These are phyloP conservation scores for Mycena galopus DNA, from an alignment of 768 basidiomycete species.

Conservation along the genomic window DNA sequence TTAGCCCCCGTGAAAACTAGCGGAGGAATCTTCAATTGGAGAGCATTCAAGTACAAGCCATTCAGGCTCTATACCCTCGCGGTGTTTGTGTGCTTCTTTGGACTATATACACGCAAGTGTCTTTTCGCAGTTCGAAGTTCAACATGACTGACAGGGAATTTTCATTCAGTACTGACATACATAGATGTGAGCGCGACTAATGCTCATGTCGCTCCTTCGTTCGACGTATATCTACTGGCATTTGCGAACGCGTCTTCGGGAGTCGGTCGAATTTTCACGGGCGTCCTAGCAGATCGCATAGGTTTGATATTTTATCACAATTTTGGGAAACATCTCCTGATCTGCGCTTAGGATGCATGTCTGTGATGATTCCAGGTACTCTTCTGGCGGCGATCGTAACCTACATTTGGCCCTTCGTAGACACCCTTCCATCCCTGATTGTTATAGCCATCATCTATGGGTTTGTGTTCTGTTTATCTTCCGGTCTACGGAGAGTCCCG, in stretches of 20 bases:
- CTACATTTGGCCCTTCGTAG: slow-evolving; percentile 78
- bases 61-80: slow-evolving; percentile 73
- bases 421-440: slow-evolving; percentile 58
- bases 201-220: slow-evolving; percentile 61
- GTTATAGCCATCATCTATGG: slow-evolving; percentile 74
- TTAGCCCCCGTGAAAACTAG: slow-evolving; percentile 65
- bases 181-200: slow-evolving; percentile 68
- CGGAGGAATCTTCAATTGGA: slow-evolving; percentile 71
- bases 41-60: slow-evolving; percentile 63
- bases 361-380: slow-evolving; percentile 76
- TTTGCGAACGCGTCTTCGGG: slow-evolving; percentile 77
- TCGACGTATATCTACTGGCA: slow-evolving; percentile 75
- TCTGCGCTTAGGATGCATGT: slow-evolving; percentile 67
- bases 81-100: slow-evolving; percentile 70
- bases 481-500: not conserved
- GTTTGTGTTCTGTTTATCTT: slow-evolving; percentile 49
- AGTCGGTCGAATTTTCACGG: slow-evolving; percentile 70
- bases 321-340: not conserved
- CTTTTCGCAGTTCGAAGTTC: not conserved
- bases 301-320: slow-evolving; percentile 52
- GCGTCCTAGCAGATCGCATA: slow-evolving; percentile 65
- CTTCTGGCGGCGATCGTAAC: slow-evolving; percentile 68
- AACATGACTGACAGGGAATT: slow-evolving; percentile 16
- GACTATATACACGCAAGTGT: slow-evolving; percentile 73
- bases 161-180: slow-evolving; percentile 72